Evolutionary conservation across 2,329 filamentous ascomycete genomes (phyloP), one percentile per base, ranked within the genome.

Genomic region (Saccharata proteae): DNA sequence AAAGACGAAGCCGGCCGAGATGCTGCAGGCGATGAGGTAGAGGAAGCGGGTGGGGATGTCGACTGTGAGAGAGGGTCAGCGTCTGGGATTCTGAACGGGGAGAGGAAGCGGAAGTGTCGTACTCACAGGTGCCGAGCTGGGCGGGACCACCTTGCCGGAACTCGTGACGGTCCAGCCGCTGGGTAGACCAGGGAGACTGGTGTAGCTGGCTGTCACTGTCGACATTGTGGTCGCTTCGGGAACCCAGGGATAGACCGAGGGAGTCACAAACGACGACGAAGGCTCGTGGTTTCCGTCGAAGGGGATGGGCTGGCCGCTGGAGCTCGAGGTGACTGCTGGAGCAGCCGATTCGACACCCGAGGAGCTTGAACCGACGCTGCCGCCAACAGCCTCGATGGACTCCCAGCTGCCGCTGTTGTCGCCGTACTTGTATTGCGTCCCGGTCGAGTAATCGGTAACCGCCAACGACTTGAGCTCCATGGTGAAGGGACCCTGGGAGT

Each of bases 381-480:
- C 90, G 41, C 75, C 85, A n/a, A 78, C 69, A 32, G 88, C 75
- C 44, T 71, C 59, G 55, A 98, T 96, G 29, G 81, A 88, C 42
- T 72, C 50, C 82, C 84, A 93, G 14, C 65, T 71, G 28, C 90
- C 90, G 28, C 70, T 77, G 21, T 67, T 71, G 52, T 90, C 81
- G 42, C 71, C 71, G 61, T 96, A 98, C 35, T 62, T 65, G 65
- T 98, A 98, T 40, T 79, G 64, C 12, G 70, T 77, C 32, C 90
- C 90, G 2, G 86, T 94, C 14, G 86, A 94, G 63, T 96, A 98
- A 62, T 98, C 90, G 30, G 77, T 77, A 24, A 93, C 72, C 33
- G 69, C 65, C 43, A 94, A 58, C 17, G 71, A 80, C 55, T 79
- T 71, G 49, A 96, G 77, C 32, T 71, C 62, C 86, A 96, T 96